These are phyloP conservation scores for Nicotiana undulata DNA, from an alignment of 257 asterid species.

Conservation along the genomic window DNA sequence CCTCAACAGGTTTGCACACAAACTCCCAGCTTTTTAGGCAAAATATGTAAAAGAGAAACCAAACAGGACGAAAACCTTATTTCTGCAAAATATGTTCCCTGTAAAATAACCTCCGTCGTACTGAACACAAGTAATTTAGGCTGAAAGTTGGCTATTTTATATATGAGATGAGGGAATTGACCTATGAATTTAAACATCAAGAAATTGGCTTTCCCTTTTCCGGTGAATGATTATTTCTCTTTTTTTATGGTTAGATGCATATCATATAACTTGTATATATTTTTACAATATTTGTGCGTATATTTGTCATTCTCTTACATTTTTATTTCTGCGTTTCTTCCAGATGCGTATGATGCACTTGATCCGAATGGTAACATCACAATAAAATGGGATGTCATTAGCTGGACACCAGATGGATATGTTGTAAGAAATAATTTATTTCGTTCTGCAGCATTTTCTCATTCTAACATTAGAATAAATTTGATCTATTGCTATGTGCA, in stretches of 20 bases:
- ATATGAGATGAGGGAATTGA: background rate
- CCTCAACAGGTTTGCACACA: constrained; percentile 40
- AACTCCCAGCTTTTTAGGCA: background rate
- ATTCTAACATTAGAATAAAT: background rate
- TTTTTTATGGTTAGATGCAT: too few species aligned
- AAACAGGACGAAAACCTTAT: background rate
- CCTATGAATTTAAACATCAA: background rate
- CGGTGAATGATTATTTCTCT: too few species aligned
- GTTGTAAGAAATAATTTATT: constrained; percentile 25
- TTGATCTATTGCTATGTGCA: background rate
- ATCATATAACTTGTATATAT: background rate
- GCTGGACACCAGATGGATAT: constrained; percentile 63
- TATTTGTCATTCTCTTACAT: background rate
- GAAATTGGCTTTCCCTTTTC: background rate
- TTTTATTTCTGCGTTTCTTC: background rate
- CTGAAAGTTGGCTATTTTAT: background rate
- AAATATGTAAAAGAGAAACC: too few species aligned
- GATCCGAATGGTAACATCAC: constrained; percentile 61
- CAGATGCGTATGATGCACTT: constrained; percentile 57
- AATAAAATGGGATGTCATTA: constrained; percentile 51
- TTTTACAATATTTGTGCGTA: background rate
- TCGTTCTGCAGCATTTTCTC: background rate
- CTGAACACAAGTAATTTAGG: background rate
- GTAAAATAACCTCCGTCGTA: background rate
- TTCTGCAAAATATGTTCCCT: background rate